phyloP scores from a whole-genome alignment of 768 basidiomycete genomes.

The Russula foetens region DNA sequence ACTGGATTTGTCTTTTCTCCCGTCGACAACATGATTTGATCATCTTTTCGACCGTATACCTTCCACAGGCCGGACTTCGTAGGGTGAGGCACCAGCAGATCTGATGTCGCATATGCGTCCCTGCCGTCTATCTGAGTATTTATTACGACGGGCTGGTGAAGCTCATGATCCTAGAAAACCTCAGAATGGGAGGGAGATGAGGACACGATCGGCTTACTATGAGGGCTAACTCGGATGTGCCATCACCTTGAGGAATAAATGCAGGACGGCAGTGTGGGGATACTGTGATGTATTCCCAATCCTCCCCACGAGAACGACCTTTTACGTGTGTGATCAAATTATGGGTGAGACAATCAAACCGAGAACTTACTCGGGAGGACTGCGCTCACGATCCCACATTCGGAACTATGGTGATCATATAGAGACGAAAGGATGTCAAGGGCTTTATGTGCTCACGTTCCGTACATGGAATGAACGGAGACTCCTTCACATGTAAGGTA shows the following conservation, averaged over 20 bases:
- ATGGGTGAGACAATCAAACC: not conserved
- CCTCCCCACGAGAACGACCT: conserved; percentile 17
- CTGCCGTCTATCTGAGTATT: conserved; percentile 32
- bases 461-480: conserved; percentile 20
- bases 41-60: conserved; percentile 24
- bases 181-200: not conserved
- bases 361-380: conserved; percentile 19
- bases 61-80: conserved; percentile 31
- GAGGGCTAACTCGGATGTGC: conserved; percentile 21
- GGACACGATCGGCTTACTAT: conserved; percentile 10
- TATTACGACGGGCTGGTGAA: conserved; percentile 20
- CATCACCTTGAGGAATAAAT: conserved; percentile 20
- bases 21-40: conserved; percentile 28
- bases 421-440: not conserved
- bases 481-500: conserved; percentile 21
- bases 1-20: conserved; percentile 31
- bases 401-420: conserved; percentile 11
- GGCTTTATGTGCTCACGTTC: conserved; percentile 19
- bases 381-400: conserved; percentile 21
- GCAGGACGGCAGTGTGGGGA: conserved; percentile 18
- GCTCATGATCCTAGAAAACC: conserved; percentile 18
- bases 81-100: conserved; percentile 39
- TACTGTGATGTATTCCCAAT: conserved; percentile 23
- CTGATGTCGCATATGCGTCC: conserved; percentile 36
- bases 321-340: not conserved